These are phyloP conservation scores for Pseudonitzschia multistriata DNA, from an alignment of 108 stramenopile genomes.

Conservation along the genomic window DNA sequence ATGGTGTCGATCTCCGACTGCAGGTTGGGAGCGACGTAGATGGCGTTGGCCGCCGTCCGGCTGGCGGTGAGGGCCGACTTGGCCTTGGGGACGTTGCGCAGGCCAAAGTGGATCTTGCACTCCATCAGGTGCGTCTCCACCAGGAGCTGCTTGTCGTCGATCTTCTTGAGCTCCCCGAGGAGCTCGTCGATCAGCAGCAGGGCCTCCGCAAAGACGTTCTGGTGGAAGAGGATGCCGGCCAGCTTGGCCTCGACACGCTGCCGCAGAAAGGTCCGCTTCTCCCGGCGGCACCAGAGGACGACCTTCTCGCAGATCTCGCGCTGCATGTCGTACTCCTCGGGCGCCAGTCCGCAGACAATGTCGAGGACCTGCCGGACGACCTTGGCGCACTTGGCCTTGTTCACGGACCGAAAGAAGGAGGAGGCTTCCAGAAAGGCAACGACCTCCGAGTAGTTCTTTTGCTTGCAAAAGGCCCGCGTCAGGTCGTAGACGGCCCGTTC, in stretches of 20 bases:
- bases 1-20: constrained; percentile 97
- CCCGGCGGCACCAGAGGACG: constrained; percentile 88
- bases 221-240: constrained; percentile 82
- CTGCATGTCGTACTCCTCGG: constrained; percentile 85
- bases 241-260: constrained; percentile 97
- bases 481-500: constrained; percentile 92
- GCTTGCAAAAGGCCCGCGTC: constrained; percentile 80
- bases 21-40: constrained; percentile 85
- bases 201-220: constrained; percentile 82
- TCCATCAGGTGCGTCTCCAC: constrained; percentile 97
- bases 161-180: constrained; percentile 93
- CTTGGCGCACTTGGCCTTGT: constrained; percentile 98
- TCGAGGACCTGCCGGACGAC: constrained; percentile 96
- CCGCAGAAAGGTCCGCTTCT: constrained; percentile 95
- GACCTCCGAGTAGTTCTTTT: constrained; percentile 65
- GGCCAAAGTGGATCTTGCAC: constrained; percentile 91
- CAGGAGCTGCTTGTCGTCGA: constrained; percentile 98
- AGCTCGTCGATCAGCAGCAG: constrained; percentile 82
- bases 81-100: constrained; percentile 95
- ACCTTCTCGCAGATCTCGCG: constrained; percentile 84
- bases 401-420: constrained; percentile 85
- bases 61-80: constrained; percentile 97
- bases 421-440: constrained; percentile 78
- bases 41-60: constrained; percentile 94
- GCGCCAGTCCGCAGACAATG: constrained; percentile 84